Base-by-base conservation (phyloP, 768 basidiomycete species). In the Boletus sp. region DNA sequence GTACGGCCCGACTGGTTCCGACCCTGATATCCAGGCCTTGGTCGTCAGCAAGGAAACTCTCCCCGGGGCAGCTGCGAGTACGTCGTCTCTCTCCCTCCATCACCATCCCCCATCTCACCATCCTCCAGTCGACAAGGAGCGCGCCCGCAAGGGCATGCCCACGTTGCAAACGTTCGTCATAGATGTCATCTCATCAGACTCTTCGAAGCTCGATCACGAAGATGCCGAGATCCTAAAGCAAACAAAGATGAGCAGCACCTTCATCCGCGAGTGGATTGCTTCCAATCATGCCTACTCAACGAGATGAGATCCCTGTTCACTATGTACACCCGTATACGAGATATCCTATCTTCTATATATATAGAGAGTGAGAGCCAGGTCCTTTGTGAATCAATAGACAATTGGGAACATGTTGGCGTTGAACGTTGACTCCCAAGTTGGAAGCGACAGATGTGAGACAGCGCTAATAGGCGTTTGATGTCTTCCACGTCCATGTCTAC, bases 201-300 rank as follows among this genome's bases (percentile, higher is more conserved):
- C 77, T 5, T 72, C 79, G 19, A 82, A 75, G 51, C 70, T 90
- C 25, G 84, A 83, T 46, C 78, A 79, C 46, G 81, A 80, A 21
- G 90, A 95, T 65, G 79, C 82, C 17, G 82, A 84, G 51, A 71
- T 79, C 65, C 70, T 95, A 54, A 87, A 86, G 66, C 78, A 82
- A 59, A 80, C 85, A 29, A 99, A 99, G 77, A 85, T 98, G 81
- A 93, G 97, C 68, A 97, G 93, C 66, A 96, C 94, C 7, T 90
- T 80, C 56, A 96, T 99, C 60, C 78, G 97, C 40, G 78, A 87
- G 59, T 96, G 94, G 93, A 87, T 99, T 56, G 83, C 53, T 50
- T 62, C 64, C n/a, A 64, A 50, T 14, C 44, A n/a, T 11, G 13
- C 38, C 25, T 46, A 44, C 45, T 32, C 50, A 10, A 7, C 47